phyloP scores from a whole-genome alignment of 768 basidiomycete genomes.

The Phaeotremella fagi region DNA sequence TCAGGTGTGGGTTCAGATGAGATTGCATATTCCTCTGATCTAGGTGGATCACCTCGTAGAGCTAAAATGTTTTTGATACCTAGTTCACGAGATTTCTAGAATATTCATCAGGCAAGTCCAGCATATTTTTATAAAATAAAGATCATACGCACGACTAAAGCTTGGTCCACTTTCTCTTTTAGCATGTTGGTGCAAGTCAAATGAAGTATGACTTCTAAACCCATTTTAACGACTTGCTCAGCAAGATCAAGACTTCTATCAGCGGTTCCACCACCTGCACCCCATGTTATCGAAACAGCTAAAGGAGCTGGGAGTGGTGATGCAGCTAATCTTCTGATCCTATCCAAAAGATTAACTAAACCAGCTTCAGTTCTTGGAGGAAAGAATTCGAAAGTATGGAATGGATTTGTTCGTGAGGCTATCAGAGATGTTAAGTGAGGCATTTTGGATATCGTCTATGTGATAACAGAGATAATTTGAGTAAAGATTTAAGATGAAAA shows the following conservation, averaged over 20 bases:
- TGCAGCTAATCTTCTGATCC: slow-evolving; percentile 72
- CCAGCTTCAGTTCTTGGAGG: slow-evolving; percentile 86
- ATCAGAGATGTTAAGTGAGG: slow-evolving; percentile 63
- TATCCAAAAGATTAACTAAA: slow-evolving; percentile 81
- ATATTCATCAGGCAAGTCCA: too few species aligned
- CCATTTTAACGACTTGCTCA: slow-evolving; percentile 43
- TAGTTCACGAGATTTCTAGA: slow-evolving; percentile 65
- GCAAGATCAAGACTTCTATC: slow-evolving; percentile 85
- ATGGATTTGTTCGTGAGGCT: slow-evolving; percentile 55
- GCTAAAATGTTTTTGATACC: slow-evolving; percentile 89
- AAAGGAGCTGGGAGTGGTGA: slow-evolving; percentile 61
- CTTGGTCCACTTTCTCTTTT: slow-evolving; percentile 45
- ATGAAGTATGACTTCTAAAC: slow-evolving; percentile 46
- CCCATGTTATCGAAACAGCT: slow-evolving; percentile 93
- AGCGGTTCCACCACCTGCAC: slow-evolving; percentile 88
- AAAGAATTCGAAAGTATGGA: slow-evolving; percentile 95
- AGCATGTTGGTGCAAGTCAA: slow-evolving; percentile 49
- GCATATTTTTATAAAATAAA: too few species aligned
- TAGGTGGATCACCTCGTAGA: slow-evolving; percentile 88
- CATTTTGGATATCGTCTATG: slow-evolving; percentile 6
- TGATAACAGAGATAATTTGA: too few species aligned
- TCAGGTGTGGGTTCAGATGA: slow-evolving; percentile 21
- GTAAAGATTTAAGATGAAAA: neutral
- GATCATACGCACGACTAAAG: slow-evolving; percentile 42
- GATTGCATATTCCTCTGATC: slow-evolving; percentile 72